Evolutionary conservation across 1,284 basidiomycete species (phyloP).

Genomic region (Irpex sp.): DNA sequence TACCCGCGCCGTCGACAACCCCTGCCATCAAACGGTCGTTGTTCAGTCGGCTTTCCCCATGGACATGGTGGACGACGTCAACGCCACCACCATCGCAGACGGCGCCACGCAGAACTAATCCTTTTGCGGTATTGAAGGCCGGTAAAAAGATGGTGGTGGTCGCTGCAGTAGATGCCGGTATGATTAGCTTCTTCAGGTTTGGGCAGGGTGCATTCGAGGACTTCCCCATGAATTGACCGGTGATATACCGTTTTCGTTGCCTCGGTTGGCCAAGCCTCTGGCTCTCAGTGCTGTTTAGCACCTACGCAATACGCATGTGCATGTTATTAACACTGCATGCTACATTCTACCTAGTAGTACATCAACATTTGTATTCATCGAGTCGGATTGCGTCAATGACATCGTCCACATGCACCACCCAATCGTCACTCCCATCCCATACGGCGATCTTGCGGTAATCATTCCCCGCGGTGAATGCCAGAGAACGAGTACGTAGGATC

Average conservation of each 20-base stretch:
- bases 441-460: background rate
- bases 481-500: background rate
- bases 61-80: constrained; percentile 13
- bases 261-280: too few relatives aligned
- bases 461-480: background rate
- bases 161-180: constrained; percentile 89
- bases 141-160: constrained; percentile 86
- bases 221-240: constrained; percentile 54
- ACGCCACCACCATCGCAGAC: constrained; percentile 7
- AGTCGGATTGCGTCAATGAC: background rate
- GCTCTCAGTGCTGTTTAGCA: too few relatives aligned
- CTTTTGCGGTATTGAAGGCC: constrained; percentile 77
- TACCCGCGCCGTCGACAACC: background rate
- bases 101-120: constrained; percentile 37
- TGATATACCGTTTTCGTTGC: background rate
- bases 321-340: too few relatives aligned
- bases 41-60: constrained; percentile 14
- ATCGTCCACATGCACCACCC: background rate
- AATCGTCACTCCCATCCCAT: background rate
- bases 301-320: too few relatives aligned
- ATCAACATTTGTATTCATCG: background rate
- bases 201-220: constrained; percentile 84
- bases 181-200: constrained; percentile 86
- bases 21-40: constrained; percentile 5
- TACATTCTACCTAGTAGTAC: background rate